Evolutionary conservation across 2,329 filamentous ascomycete species (phyloP), one percentile per base, ranked within the genome.

Genomic region (Arthrobotrys megalospora): DNA sequence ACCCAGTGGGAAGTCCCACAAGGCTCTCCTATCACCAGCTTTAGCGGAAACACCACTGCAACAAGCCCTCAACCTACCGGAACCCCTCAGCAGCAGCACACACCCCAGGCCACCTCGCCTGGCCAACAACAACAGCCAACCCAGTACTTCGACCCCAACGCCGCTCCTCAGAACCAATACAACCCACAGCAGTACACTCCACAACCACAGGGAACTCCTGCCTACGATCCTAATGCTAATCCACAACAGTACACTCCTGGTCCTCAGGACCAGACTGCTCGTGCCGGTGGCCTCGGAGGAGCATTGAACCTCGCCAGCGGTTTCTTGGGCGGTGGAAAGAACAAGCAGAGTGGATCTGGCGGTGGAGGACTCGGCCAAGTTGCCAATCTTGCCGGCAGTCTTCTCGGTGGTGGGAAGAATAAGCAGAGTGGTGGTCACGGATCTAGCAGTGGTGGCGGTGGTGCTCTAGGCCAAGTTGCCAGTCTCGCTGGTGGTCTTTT

Each of bases 1-100:
- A 81, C 80, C 19, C 80, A 80, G 55, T 82, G 81, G 81, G 81
- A 82, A 11, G 60, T 82, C 11, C 81, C 81, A 6, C n/a, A 16
- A 6, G 73, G 73, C 16, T 28, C 58, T 24, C 48, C 73, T 7
- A 67, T 71, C 41, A 71, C 66, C 48, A 77, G 52, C 52, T 66
- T 77, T 16, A 77, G 73, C 36, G 73, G 73, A 6, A 77, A 70
- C 41, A 64, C 73, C 32, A 63, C 65, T 12, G 36, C 43, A 6
- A 58, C 43, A 32, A 58, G 36, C 6, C 73, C 72, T 24, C 34
- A 52, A 38, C 34, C 28, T 21, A 66, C 67, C 52, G 45, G 43
- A 14, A 55, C 47, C 16, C 55, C 69, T 36, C 62, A 66, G 52
- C 48, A 21, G 38, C 48, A 21, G 38, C 67, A 70, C 36, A 71